A percentile compares a stretch with the other conserved stretches of the same genome.
Conservation (phyloP, 2,329 filamentous ascomycete genomes). For the Colletotrichum paranaense region DNA sequence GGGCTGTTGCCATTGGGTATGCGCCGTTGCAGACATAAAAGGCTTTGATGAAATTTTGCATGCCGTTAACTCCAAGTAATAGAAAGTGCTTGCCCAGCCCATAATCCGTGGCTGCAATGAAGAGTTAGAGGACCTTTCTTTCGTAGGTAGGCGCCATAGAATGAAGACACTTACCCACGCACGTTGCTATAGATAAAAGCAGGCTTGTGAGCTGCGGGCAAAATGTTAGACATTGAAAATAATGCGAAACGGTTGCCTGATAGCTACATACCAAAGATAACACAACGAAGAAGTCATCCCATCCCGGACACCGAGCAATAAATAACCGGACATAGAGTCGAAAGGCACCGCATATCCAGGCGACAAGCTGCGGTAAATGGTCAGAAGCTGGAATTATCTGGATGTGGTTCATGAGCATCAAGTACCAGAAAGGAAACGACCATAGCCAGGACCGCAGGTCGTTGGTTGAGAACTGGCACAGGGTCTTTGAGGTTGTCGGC, state of each 20-base stretch:
- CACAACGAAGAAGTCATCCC: conserved; percentile 37
- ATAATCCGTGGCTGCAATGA: not conserved
- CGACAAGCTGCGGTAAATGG: not conserved
- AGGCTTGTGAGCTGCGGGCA: conserved; percentile 8
- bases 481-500: conserved; percentile 37
- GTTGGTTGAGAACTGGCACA: conserved; percentile 30
- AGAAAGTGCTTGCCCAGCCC: conserved; percentile 9
- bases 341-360: conserved; percentile 33
- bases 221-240: not conserved
- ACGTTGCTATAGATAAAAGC: conserved; percentile 22
- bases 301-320: conserved; percentile 30
- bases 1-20: conserved; percentile 36
- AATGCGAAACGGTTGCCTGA: not conserved
- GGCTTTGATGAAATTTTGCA: conserved; percentile 28
- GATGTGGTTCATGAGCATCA: not conserved
- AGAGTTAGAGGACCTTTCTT: not conserved
- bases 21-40: conserved; percentile 37
- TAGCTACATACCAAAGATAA: conserved; percentile 26
- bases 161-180: not conserved
- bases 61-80: not conserved
- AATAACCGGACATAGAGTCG: conserved; percentile 36
- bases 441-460: conserved; percentile 31
- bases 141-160: not conserved
- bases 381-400: not conserved
- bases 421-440: conserved; percentile 35